These are phyloP conservation scores for Psidium friedrichsthalianum DNA, from an alignment of 345 rosid genomes.

Conservation along the genomic window DNA sequence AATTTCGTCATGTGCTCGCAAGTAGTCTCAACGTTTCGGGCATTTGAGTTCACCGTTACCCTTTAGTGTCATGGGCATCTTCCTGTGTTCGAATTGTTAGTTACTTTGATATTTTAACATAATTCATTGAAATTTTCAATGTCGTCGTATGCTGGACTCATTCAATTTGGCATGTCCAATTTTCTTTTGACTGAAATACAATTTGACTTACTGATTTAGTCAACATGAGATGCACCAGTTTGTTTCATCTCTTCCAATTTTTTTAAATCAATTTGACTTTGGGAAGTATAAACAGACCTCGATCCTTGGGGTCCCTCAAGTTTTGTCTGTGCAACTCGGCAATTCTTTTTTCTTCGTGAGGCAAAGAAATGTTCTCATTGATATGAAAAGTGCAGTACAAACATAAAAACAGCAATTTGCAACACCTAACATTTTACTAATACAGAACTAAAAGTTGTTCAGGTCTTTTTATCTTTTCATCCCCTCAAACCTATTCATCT, in stretches of 20 bases:
- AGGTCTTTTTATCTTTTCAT: too few relatives aligned
- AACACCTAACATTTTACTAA: too few relatives aligned
- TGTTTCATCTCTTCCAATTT: too few relatives aligned
- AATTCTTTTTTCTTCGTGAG: neutral
- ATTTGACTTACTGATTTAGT: too few relatives aligned
- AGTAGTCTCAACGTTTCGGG: neutral
- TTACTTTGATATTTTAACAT: neutral
- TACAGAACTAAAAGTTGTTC: neutral
- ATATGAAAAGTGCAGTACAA: neutral
- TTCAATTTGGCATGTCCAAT: too few relatives aligned
- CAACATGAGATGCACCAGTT: too few relatives aligned
- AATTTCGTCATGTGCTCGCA: accelerated
- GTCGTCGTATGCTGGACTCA: neutral
- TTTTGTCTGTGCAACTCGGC: neutral
- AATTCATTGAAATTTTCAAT: neutral
- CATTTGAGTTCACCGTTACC: neutral
- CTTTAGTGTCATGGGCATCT: neutral
- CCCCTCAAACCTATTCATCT: neutral
- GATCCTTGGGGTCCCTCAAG: too few relatives aligned
- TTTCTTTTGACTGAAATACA: too few relatives aligned
- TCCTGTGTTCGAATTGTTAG: neutral
- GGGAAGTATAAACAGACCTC: too few relatives aligned
- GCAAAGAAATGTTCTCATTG: neutral
- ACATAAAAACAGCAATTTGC: too few relatives aligned
- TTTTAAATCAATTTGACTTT: too few relatives aligned